Evolutionary conservation across 2,329 filamentous ascomycete genomes (phyloP), one percentile per base, ranked within the genome.

Genomic region (Rugonectria rugulosa): DNA sequence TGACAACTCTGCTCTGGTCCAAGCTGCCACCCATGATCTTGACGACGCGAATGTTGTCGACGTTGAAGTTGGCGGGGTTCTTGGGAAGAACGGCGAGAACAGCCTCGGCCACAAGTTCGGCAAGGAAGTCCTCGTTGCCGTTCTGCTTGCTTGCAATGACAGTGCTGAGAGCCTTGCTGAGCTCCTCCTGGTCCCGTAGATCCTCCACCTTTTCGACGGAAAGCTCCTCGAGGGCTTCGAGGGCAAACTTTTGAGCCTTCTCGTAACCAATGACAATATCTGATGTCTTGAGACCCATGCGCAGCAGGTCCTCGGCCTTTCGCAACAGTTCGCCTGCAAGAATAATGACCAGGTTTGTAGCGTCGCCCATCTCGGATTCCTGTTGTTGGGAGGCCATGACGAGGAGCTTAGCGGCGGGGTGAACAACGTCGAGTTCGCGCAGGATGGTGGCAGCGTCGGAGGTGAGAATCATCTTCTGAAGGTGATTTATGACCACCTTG

Each of bases 371-470:
- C 85, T 99, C 95, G 36, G 93, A 88, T 77, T 99, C 96, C 79
- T 99, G 96, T 80, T 99, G 95, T 78, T 99, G 95, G 75, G 90
- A 94, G 59, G 95, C 94, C 96, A 99, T 99, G 68, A 99, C 95
- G 49, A 99, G 81, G 63, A 99, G 83, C 81, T 99, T 99, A 46
- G 95, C 96, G 54, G 95, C 95, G 60, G 96, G 95, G 80, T 99
- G 95, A 53, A 99, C 93, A 61, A 99, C 95, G 72, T 99, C 95
- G 75, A 99, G 87, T 80, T 99, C 96, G 71, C 92, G 89, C 68
- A 99, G 85, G 73, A 99, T 99, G 37, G 95, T 98, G 64, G 95
- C 95, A 63, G 95, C 95, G 73, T 99, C 95, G 58, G 93, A 98
- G 67, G 96, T 99, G 63, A 99, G 83, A 69, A 97, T 96, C 95